Base-by-base conservation (phyloP, 441 rosid genomes). In the California macrophylla region DNA sequence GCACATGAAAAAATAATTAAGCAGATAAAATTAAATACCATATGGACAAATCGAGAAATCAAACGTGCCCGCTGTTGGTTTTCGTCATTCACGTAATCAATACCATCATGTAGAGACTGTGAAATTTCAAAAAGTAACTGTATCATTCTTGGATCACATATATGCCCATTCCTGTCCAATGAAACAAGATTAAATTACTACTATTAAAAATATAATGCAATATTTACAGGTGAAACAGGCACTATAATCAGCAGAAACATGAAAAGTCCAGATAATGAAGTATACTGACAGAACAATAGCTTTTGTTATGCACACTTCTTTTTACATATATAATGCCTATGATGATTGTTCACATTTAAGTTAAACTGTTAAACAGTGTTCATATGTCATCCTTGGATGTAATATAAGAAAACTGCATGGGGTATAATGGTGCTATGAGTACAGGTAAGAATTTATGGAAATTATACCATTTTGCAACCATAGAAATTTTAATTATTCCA, bases 81-180 rank as follows among this genome's bases (percentile, higher is more conserved):
- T 67, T 85, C 90, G 80, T 87, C 88, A 81, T 84, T 81, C 67
- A 80, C 76, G 72, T 81, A 79, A 72, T 93, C 97, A 68, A 78
- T 80, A 67, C 82, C 79, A 83, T 84, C 86, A 77, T 84, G 80
- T 26, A 93, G 82, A 71, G 89, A 81, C 82, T 75, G 92, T 40
- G 89, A 82, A 81, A 89, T 84, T 78, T 86, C 92, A 80, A 89
- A 89, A 75, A 93, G 90, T 45, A 89, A 71, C 81, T 82, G 85
- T 73, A 87, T 82, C 64, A 79, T 83, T 69, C 88, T 72, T 72
- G 88, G 84, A 79, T 90, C 86, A 73, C 64, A 66, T 66, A 87
- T 66, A 69, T 63, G 74, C 58, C 82, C 89, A 36, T 80, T 82
- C 93, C 98, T 92, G 87, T 15, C 67, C 70, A 81, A 79, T 64